Evolutionary conservation across 2,329 filamentous ascomycete species (phyloP).

Genomic region (Monilinia laxa): DNA sequence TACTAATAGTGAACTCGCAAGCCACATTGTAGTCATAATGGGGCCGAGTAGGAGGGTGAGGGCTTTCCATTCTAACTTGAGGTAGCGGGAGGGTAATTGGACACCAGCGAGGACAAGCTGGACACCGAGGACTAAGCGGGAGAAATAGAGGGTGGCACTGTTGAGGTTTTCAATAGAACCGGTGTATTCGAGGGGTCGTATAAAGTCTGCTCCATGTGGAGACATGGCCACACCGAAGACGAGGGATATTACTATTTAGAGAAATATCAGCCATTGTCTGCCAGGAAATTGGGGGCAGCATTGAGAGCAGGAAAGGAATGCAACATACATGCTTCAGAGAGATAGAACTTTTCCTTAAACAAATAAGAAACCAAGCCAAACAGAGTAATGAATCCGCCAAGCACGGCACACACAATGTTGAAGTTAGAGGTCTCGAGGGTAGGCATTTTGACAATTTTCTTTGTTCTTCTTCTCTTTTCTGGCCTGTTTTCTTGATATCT

Average conservation of each 20-base stretch:
- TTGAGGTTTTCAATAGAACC: constrained; percentile 59
- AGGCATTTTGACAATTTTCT: constrained; percentile 44
- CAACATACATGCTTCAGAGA: constrained; percentile 79
- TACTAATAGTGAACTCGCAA: constrained; percentile 73
- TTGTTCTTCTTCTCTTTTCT: no score
- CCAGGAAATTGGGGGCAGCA: background rate
- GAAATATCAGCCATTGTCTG: background rate
- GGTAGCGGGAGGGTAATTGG: constrained; percentile 80
- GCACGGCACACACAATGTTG: constrained; percentile 59
- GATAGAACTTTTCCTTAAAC: constrained; percentile 84
- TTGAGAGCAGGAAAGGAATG: background rate
- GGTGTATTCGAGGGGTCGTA: constrained; percentile 75
- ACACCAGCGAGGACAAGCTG: constrained; percentile 87
- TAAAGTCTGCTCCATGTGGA: constrained; percentile 72
- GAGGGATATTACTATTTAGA: constrained; percentile 74
- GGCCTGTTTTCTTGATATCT: background rate
- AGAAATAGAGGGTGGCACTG: constrained; percentile 77
- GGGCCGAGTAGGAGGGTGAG: constrained; percentile 75
- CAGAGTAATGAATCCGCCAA: constrained; percentile 86
- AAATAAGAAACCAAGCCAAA: constrained; percentile 90
- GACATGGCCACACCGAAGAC: constrained; percentile 77
- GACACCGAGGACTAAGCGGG: constrained; percentile 81
- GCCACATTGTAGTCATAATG: constrained; percentile 85
- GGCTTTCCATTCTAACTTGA: constrained; percentile 75
- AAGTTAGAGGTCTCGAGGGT: constrained; percentile 52